Percentiles rank a stretch among this genome's conserved stretches.
Evolutionary conservation across 1,284 basidiomycete species (phyloP).

Genomic region (Meira miltonrushii): DNA sequence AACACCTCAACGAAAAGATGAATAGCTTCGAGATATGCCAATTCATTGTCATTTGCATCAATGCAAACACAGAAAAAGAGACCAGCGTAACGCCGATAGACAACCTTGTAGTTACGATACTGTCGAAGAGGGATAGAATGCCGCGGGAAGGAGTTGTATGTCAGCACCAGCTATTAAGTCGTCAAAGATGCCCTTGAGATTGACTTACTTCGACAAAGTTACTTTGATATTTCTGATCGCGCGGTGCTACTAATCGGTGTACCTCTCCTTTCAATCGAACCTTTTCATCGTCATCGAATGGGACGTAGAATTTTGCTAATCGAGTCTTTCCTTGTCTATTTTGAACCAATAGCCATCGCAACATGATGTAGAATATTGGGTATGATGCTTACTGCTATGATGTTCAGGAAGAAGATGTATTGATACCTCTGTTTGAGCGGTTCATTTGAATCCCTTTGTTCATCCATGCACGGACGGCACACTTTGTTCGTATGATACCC

Average conservation of each 20-base stretch:
- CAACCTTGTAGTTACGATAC: conserved; percentile 45
- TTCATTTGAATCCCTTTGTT: too few species aligned
- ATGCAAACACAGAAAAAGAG: conserved; percentile 87
- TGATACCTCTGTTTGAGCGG: too few species aligned
- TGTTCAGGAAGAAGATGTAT: too few species aligned
- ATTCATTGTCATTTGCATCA: conserved; percentile 94
- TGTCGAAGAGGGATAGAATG: conserved; percentile 5
- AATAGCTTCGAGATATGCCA: conserved; percentile 93
- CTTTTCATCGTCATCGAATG: conserved; percentile 59
- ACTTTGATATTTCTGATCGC: conserved; percentile 97
- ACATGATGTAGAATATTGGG: conserved; percentile 59
- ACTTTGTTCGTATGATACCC: too few species aligned
- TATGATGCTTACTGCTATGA: too few species aligned
- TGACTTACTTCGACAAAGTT: conserved; percentile 89
- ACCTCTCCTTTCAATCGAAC: conserved; percentile 89
- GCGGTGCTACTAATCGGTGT: conserved; percentile 86
- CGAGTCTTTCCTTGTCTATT: conserved; percentile 97
- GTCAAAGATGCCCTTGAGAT: neutral
- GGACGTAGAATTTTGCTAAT: conserved; percentile 93
- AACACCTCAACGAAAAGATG: conserved; percentile 98
- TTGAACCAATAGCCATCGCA: conserved; percentile 88
- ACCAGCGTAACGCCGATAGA: conserved; percentile 64
- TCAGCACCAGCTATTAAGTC: neutral
- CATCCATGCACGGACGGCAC: too few species aligned
- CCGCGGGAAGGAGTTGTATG: neutral